Percentiles rank a stretch among this genome's conserved stretches.
These are phyloP conservation scores for Dimargaris xerosporica DNA, from an alignment of 192 early-diverging fungal genomes.

Conservation along the genomic window DNA sequence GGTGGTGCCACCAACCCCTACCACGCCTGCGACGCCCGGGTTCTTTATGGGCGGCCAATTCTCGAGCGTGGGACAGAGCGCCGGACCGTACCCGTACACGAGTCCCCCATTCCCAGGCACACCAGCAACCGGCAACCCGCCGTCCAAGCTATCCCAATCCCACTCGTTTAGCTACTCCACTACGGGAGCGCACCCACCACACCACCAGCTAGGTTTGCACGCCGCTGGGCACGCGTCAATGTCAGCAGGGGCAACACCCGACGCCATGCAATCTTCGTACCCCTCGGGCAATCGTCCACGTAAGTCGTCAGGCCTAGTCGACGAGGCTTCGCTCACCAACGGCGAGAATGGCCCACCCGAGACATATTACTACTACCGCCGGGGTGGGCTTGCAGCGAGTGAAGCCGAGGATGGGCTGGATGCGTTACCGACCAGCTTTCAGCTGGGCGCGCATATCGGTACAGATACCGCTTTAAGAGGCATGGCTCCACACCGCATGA, in stretches of 20 bases:
- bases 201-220: conserved; percentile 2
- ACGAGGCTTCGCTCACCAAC: background rate
- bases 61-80: background rate
- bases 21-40: conserved; percentile 4
- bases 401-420: background rate
- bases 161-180: conserved; percentile 1
- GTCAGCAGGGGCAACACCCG: background rate
- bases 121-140: background rate
- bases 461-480: background rate
- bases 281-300: background rate
- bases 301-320: background rate
- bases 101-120: background rate
- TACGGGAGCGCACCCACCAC: background rate
- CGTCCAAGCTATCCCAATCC: conserved; percentile 1
- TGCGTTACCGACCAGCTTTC: background rate
- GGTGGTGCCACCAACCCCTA: background rate
- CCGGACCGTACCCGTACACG: background rate
- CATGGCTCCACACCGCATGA: background rate
- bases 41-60: conserved; percentile 9
- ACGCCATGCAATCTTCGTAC: background rate
- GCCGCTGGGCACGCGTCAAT: too few relatives aligned
- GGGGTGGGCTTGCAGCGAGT: background rate
- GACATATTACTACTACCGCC: conserved; percentile 10
- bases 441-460: background rate
- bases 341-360: background rate